Conservation (phyloP, 2,329 filamentous ascomycete genomes). For the Sporothrix inflata region DNA sequence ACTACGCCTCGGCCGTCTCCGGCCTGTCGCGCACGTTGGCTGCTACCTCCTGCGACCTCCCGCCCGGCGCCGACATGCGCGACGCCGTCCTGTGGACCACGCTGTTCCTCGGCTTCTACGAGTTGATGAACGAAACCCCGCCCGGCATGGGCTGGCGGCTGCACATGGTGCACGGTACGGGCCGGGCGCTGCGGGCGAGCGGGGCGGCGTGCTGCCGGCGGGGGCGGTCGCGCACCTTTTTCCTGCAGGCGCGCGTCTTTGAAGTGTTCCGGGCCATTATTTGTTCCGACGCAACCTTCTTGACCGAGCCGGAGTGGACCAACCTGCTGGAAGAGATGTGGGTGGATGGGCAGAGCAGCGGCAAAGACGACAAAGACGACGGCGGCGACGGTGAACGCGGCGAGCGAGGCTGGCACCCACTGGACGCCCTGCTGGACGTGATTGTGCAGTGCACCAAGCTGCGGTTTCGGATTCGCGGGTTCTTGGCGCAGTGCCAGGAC, state of each 20-base stretch:
- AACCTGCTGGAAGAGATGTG: conserved; percentile 12
- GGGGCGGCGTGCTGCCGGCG: not conserved
- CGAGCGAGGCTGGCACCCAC: not conserved
- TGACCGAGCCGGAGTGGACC: conserved; percentile 2
- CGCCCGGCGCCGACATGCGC: not conserved
- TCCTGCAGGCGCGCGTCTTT: conserved; percentile 10
- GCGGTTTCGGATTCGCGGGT: not conserved
- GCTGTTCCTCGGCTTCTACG: not conserved
- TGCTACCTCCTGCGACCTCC: not conserved
- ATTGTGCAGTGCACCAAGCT: not conserved
- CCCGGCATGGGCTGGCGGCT: conserved; percentile 4
- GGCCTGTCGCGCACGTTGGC: not conserved
- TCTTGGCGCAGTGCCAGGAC: not conserved
- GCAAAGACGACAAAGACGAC: not conserved
- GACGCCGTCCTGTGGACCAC: conserved; percentile 6
- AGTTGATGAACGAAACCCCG: conserved; percentile 1
- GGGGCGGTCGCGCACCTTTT: not conserved
- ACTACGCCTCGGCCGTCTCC: not conserved
- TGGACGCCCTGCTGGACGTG: not conserved
- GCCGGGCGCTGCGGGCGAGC: not conserved
- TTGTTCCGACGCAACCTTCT: not conserved
- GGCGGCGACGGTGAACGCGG: too few relatives aligned
- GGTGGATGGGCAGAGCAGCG: not conserved
- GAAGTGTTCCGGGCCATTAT: conserved; percentile 15
- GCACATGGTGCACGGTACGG: conserved; percentile 17